phyloP scores from a whole-genome alignment of 225 moss, liverwort and hornwort genomes.

The Sphagnum contortum region DNA sequence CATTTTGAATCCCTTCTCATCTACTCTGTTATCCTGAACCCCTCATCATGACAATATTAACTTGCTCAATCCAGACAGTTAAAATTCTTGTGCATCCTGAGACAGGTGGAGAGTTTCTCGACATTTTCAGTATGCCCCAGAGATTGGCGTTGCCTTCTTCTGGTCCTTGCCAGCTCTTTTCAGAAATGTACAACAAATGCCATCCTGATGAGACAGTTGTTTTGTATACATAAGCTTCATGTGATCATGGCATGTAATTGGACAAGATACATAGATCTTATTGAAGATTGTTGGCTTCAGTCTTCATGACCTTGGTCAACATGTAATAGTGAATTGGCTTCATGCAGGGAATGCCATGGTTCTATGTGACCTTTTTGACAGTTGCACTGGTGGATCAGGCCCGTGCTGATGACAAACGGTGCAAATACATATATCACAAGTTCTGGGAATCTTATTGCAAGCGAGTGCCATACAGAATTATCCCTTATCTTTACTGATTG shows the following conservation, averaged over 20 bases:
- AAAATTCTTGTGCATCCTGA: background rate
- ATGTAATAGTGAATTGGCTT: too few species aligned
- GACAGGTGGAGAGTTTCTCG: constrained; percentile 55
- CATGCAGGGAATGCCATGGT: constrained; percentile 50
- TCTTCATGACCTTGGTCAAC: too few species aligned
- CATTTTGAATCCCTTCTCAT: too few species aligned
- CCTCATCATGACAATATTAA: too few species aligned
- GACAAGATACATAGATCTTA: too few species aligned
- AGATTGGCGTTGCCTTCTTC: constrained; percentile 60
- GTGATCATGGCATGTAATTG: too few species aligned
- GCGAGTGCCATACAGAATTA: constrained; percentile 52
- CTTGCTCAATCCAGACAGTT: too few species aligned
- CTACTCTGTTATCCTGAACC: too few species aligned
- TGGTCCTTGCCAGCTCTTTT: constrained; percentile 54
- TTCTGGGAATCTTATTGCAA: constrained; percentile 52
- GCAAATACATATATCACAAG: constrained; percentile 55
- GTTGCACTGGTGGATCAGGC: constrained; percentile 46
- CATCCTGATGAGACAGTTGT: too few species aligned
- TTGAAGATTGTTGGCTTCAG: too few species aligned
- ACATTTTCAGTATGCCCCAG: constrained; percentile 58
- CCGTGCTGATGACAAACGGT: constrained; percentile 43
- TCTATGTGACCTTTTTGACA: constrained; percentile 52
- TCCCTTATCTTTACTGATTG: constrained; percentile 32
- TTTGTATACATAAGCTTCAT: too few species aligned
- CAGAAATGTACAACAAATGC: constrained; percentile 14